Conservation (phyloP, 768 basidiomycete genomes). For the Trametes cingulata region DNA sequence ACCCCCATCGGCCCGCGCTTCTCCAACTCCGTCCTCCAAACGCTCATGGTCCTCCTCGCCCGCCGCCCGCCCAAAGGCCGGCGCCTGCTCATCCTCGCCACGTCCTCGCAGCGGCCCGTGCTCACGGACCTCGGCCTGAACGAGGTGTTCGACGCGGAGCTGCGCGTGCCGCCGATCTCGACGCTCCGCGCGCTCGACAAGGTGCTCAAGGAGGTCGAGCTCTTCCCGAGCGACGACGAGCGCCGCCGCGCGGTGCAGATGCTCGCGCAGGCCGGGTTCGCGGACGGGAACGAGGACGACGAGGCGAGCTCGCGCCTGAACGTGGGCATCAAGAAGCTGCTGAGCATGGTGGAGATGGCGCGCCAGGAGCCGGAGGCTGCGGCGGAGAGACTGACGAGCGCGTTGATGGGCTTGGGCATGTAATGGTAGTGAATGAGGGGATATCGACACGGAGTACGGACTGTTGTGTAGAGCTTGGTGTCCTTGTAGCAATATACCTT, state of each 20-base stretch:
- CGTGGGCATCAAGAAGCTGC: slow-evolving; percentile 92
- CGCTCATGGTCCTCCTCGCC: slow-evolving; percentile 83
- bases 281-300: slow-evolving; percentile 44
- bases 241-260: slow-evolving; percentile 59
- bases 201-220: slow-evolving; percentile 75
- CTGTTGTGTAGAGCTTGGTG: neutral
- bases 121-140: slow-evolving; percentile 85
- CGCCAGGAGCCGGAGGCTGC: slow-evolving; percentile 90
- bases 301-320: slow-evolving; percentile 50
- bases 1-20: slow-evolving; percentile 96
- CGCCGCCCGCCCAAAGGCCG: slow-evolving; percentile 94
- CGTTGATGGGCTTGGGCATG: slow-evolving; percentile 58
- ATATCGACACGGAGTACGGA: neutral
- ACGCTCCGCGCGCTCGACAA: slow-evolving; percentile 68
- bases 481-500: slow-evolving; percentile 2
- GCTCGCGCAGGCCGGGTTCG: slow-evolving; percentile 76
- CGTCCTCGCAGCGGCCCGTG: slow-evolving; percentile 85
- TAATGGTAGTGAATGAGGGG: slow-evolving; percentile 6
- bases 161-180: slow-evolving; percentile 81
- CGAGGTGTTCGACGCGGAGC: slow-evolving; percentile 87
- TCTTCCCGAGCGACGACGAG: slow-evolving; percentile 65
- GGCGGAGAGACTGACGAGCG: slow-evolving; percentile 65
- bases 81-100: slow-evolving; percentile 88
- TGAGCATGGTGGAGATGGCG: slow-evolving; percentile 94
- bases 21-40: slow-evolving; percentile 91